These are phyloP conservation scores for Metarhizium anisopliae DNA, from an alignment of 2,329 filamentous ascomycete species.

Conservation along the genomic window DNA sequence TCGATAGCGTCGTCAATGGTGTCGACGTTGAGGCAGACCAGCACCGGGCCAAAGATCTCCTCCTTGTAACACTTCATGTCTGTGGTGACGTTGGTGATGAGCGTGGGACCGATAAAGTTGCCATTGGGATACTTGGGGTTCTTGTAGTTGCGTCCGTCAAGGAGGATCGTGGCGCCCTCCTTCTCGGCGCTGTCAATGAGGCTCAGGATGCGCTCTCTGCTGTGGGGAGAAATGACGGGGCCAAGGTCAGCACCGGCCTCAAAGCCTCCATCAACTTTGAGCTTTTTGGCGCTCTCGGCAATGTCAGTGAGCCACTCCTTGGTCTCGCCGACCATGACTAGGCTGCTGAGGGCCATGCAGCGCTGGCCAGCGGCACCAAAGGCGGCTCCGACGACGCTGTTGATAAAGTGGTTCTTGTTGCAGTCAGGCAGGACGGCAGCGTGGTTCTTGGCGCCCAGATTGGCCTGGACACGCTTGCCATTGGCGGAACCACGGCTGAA, in stretches of 20 bases:
- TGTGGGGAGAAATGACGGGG: slow-evolving; percentile 72
- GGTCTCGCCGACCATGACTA: slow-evolving; percentile 78
- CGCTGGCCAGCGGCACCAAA: slow-evolving; percentile 80
- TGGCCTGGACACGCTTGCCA: slow-evolving; percentile 82
- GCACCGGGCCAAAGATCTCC: slow-evolving; percentile 79
- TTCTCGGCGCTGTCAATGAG: slow-evolving; percentile 69
- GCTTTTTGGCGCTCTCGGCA: slow-evolving; percentile 62
- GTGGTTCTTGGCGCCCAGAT: slow-evolving; percentile 84
- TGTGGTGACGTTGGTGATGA: slow-evolving; percentile 71
- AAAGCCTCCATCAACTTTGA: slow-evolving; percentile 73
- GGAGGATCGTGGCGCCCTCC: slow-evolving; percentile 73
- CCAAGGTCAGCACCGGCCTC: slow-evolving; percentile 72
- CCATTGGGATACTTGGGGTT: slow-evolving; percentile 74
- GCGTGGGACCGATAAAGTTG: slow-evolving; percentile 78
- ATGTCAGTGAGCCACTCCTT: slow-evolving; percentile 75
- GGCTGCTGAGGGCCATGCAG: slow-evolving; percentile 78
- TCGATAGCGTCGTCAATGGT: slow-evolving; percentile 73
- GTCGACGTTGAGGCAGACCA: slow-evolving; percentile 71
- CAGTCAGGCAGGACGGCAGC: slow-evolving; percentile 75
- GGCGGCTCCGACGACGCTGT: slow-evolving; percentile 73
- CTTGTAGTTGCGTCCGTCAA: slow-evolving; percentile 69
- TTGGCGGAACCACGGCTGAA: slow-evolving; percentile 70
- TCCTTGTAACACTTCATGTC: slow-evolving; percentile 79
- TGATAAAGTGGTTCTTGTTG: slow-evolving; percentile 85
- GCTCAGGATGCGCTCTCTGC: slow-evolving; percentile 68